These are phyloP conservation scores for Pseudocercospora vitis DNA, from an alignment of 2,329 filamentous ascomycete genomes.

Conservation along the genomic window DNA sequence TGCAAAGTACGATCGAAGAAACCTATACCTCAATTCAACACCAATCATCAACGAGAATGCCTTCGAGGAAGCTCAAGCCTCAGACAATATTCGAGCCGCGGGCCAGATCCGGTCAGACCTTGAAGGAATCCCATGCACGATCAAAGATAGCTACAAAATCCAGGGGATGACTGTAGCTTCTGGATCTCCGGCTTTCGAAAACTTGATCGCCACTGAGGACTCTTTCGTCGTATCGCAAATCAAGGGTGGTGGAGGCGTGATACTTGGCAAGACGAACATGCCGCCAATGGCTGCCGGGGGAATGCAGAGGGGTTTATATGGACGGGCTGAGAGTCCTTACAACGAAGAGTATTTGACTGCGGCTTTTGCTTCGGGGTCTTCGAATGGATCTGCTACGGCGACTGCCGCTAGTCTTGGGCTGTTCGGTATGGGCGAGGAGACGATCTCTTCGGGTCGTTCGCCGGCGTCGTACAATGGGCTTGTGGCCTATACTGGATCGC, in stretches of 20 bases:
- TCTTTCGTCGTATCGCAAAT: constrained; percentile 51
- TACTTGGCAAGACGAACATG: constrained; percentile 59
- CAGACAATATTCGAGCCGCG: constrained; percentile 45
- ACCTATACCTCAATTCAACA: constrained; percentile 45
- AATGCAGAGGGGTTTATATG: constrained; percentile 57
- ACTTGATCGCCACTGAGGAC: constrained; percentile 52
- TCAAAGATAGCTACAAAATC: constrained; percentile 58
- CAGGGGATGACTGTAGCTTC: constrained; percentile 52
- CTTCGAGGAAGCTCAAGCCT: constrained; percentile 48
- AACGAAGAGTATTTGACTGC: constrained; percentile 53
- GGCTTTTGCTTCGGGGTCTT: constrained; percentile 57
- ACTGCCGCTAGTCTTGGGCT: constrained; percentile 50
- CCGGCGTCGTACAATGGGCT: constrained; percentile 57
- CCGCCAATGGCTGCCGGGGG: constrained; percentile 60
- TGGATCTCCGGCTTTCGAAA: constrained; percentile 55
- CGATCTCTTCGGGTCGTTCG: constrained; percentile 55
- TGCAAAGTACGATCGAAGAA: constrained; percentile 44
- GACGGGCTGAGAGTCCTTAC: constrained; percentile 56
- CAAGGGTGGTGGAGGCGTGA: constrained; percentile 49
- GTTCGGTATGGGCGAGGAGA: constrained; percentile 56
- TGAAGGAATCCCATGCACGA: constrained; percentile 56
- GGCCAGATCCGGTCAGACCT: constrained; percentile 42
- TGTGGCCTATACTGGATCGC: constrained; percentile 55
- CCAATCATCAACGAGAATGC: constrained; percentile 47
- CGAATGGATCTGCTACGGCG: constrained; percentile 54